A percentile compares a stretch with the other conserved stretches of the same genome.
Conservation (phyloP, 2,329 filamentous ascomycete genomes). For the Ceratocystis papillata region DNA sequence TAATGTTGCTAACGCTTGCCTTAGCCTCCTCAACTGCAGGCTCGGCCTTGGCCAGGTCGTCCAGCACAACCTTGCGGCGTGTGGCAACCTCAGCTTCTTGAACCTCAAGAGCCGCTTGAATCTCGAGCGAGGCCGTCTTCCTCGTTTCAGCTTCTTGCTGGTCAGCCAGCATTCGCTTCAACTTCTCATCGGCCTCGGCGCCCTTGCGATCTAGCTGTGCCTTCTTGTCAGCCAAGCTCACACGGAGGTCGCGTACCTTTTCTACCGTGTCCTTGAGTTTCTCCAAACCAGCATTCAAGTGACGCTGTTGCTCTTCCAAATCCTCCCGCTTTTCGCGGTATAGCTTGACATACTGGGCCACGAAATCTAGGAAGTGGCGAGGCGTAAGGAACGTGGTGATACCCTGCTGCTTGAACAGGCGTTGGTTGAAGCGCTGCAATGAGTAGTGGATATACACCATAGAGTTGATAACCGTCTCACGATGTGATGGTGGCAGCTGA, state of each 20-base stretch:
- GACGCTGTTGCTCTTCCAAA: constrained; percentile 93
- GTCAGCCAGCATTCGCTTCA: constrained; percentile 93
- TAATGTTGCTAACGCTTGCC: constrained; percentile 97
- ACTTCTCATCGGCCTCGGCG: constrained; percentile 89
- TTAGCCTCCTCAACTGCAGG: constrained; percentile 87
- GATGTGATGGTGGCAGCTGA: constrained; percentile 72
- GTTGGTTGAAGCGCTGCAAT: constrained; percentile 76
- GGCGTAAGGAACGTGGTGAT: constrained; percentile 89
- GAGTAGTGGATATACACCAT: constrained; percentile 99
- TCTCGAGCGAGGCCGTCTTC: constrained; percentile 76
- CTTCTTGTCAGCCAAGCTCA: constrained; percentile 89
- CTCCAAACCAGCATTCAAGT: constrained; percentile 95
- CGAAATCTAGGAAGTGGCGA: constrained; percentile 94
- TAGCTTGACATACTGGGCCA: constrained; percentile 91
- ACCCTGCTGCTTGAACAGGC: constrained; percentile 82
- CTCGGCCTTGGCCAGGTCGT: constrained; percentile 81
- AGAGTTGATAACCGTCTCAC: constrained; percentile 86
- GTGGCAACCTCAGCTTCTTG: constrained; percentile 80
- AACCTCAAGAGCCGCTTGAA: constrained; percentile 74
- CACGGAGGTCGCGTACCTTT: constrained; percentile 86
- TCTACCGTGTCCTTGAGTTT: constrained; percentile 94
- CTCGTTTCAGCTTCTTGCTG: constrained; percentile 89
- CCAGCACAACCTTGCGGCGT: constrained; percentile 72
- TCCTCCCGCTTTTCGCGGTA: constrained; percentile 99
- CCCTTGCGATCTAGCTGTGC: constrained; percentile 86